Percentiles rank a stretch among this genome's conserved stretches.
These are phyloP conservation scores for Talaromyces sp. DNA, from an alignment of 2,329 filamentous ascomycete genomes.

Conservation along the genomic window DNA sequence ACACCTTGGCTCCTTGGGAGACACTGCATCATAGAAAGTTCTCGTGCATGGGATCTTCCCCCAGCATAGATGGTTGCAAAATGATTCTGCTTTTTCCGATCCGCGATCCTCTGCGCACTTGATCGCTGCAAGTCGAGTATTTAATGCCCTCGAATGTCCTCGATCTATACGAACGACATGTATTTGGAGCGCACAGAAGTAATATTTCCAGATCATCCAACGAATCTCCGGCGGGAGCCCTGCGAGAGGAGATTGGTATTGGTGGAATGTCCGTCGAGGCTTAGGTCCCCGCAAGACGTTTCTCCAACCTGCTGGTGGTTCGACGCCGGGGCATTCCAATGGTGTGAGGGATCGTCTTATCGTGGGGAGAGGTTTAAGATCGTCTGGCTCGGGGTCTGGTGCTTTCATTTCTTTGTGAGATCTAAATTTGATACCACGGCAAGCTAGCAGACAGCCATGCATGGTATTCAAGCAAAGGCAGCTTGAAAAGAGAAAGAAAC, in stretches of 20 bases:
- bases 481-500: not conserved
- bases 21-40: not conserved
- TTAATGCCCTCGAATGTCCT: not conserved
- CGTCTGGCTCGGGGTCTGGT: not conserved
- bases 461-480: not conserved
- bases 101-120: not conserved
- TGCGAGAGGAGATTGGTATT: not conserved
- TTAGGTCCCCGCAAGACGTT: not conserved
- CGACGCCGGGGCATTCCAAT: not conserved
- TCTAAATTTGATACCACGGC: not conserved
- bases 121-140: not conserved
- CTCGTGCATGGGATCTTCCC: not conserved
- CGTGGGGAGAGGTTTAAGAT: not conserved
- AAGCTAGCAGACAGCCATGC: not conserved
- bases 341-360: not conserved
- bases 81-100: not conserved
- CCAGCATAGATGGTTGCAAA: not conserved
- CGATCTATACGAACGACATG: not conserved
- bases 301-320: not conserved
- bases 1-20: not conserved
- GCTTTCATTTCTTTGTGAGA: not conserved
- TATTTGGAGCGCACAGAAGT: not conserved
- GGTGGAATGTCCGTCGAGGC: not conserved
- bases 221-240: not conserved
- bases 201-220: not conserved